Conservation (phyloP, 352 stramenopile species). For the Globisporangium okanoganense region DNA sequence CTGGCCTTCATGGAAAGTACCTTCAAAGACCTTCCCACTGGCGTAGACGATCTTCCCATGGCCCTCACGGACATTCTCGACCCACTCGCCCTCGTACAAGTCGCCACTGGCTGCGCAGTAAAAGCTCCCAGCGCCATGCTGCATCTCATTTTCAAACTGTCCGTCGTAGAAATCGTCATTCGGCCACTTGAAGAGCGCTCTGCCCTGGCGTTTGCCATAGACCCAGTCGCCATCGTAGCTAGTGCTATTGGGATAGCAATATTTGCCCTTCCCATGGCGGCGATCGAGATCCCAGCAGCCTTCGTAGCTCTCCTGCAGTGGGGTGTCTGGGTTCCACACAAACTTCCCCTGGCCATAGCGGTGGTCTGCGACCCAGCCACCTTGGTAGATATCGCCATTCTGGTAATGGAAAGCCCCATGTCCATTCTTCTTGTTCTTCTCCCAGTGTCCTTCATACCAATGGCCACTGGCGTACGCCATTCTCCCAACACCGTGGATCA, state of each 20-base stretch:
- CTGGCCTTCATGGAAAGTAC: constrained; percentile 74
- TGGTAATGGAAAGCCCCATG: constrained; percentile 71
- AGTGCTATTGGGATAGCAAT: constrained; percentile 59
- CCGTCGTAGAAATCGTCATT: constrained; percentile 86
- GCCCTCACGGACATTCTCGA: constrained; percentile 78
- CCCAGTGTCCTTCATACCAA: constrained; percentile 60
- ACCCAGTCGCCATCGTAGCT: constrained; percentile 66
- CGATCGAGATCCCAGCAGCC: constrained; percentile 62
- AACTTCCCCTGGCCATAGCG: constrained; percentile 57
- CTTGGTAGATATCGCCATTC: constrained; percentile 82
- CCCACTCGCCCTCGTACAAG: constrained; percentile 78
- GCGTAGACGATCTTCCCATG: constrained; percentile 70
- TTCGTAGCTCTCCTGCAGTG: constrained; percentile 74
- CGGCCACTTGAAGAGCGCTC: constrained; percentile 75
- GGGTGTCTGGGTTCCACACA: constrained; percentile 49
- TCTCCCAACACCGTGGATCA: constrained; percentile 56
- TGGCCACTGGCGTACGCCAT: constrained; percentile 66
- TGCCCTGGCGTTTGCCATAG: constrained; percentile 63
- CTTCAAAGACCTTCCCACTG: constrained; percentile 80
- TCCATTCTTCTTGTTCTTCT: constrained; percentile 72
- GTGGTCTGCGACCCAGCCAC: constrained; percentile 59
- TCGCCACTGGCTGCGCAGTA: constrained; percentile 37
- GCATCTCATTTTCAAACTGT: constrained; percentile 74
- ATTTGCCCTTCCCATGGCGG: constrained; percentile 56
- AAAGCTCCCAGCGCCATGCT: constrained; percentile 80